Evolutionary conservation across 768 basidiomycete species (phyloP), one percentile per base, ranked within the genome.

Genomic region (Agrocybe chaxingu): DNA sequence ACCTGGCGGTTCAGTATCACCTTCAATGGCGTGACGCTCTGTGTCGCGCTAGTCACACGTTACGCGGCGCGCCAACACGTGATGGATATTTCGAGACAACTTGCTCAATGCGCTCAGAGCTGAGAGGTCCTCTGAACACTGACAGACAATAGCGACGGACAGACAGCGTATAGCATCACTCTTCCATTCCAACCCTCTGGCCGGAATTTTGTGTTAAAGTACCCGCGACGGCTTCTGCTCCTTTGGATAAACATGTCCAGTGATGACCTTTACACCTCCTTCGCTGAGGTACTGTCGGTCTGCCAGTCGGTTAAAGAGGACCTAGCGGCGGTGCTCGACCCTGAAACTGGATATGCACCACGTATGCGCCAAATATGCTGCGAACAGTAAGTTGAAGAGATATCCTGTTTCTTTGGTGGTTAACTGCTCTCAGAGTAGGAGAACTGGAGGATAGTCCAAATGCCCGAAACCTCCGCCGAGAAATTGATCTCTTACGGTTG

Each of bases 311-410:
- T 72, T 54, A 71, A 75, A 48, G 73, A 76, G 45, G 84, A 89
- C 64, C 68, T 89, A 7, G 77, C 71, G 16, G 73, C 75, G 12
- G 66, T 91, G 7, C 73, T 90, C 6, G 75, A 89, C 52, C 85
- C 85, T 16, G 75, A 81, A 2, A 73, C 72, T 0, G 88, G 88
- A 0, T 87, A 87, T 64, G 87, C 89, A 9, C 87, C 88, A 0
- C 75, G 79, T 13, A 66, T 91, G 58, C 67, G 73, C 3, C 68
- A 74, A 46, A 66, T 79, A 55, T 79, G 78, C 54, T 66, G 63
- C 30, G 77, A 84, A 31, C 81, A 81, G 87, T 88, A 51, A 57
- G 83, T 71, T 11, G 11, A 9, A 38, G 1, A 19, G 18, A 30
- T 11, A 10, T 0, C 31, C 16, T 11, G 13, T 8, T 37, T 19